Conservation (phyloP, 2,329 filamentous ascomycete species). For the Aspergillus tubingensis region DNA sequence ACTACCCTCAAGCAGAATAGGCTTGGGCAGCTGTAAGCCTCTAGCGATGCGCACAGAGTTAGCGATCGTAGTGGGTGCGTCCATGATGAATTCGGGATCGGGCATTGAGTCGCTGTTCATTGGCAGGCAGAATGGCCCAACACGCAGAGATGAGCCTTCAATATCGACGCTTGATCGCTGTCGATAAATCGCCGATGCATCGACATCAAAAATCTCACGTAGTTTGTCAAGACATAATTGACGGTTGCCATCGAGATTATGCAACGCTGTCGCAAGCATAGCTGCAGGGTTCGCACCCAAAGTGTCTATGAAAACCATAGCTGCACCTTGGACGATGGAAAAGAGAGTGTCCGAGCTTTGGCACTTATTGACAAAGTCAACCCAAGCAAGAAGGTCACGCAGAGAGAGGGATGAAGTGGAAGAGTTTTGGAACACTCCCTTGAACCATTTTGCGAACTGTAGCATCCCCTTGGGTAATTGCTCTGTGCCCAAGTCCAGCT, state of each 20-base stretch:
- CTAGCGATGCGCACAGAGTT: conserved; percentile 91
- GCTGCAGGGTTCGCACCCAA: conserved; percentile 93
- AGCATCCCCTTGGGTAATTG: conserved; percentile 70
- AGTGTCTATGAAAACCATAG: conserved; percentile 94
- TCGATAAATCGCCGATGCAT: conserved; percentile 68
- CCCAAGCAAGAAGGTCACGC: conserved; percentile 89
- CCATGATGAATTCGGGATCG: conserved; percentile 71
- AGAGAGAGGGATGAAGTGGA: conserved; percentile 80
- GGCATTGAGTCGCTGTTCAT: conserved; percentile 53
- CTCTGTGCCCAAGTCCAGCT: conserved; percentile 61
- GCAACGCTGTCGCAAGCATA: conserved; percentile 70
- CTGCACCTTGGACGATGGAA: conserved; percentile 77
- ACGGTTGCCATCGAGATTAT: conserved; percentile 71
- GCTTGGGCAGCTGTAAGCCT: conserved; percentile 84
- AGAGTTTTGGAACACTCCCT: conserved; percentile 72
- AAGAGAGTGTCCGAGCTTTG: conserved; percentile 51
- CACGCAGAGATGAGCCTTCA: conserved; percentile 57
- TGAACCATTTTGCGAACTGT: conserved; percentile 91
- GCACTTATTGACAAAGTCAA: conserved; percentile 81
- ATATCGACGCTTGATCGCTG: conserved; percentile 61
- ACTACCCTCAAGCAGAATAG: conserved; percentile 91
- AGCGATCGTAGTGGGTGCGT: conserved; percentile 82
- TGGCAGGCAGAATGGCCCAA: conserved; percentile 74
- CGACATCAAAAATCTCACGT: conserved; percentile 62
- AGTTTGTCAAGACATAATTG: conserved; percentile 72